Evolutionary conservation across 2,329 filamentous ascomycete species (phyloP), one percentile per base, ranked within the genome.

Genomic region (Penicillium paneum): DNA sequence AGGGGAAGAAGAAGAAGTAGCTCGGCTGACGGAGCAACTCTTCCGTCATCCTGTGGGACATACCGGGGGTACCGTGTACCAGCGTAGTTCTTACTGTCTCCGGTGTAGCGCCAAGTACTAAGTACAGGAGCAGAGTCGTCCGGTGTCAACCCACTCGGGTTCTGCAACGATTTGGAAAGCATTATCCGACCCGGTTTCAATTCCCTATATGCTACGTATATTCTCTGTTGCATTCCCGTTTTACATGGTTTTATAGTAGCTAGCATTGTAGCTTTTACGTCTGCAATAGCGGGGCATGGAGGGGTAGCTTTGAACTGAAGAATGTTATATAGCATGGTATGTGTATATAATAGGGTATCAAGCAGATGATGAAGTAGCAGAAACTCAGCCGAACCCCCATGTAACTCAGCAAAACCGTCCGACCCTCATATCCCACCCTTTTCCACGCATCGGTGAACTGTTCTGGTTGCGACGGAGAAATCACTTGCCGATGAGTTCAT

Each of bases 101-200:
- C 61, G 58, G 60, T 65, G 56, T 61, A 56, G 51, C 45, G 58
- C 60, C 55, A 61, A 60, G 57, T 64, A 59, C 47, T 53, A 43
- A 55, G 48, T 63, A 61, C 60, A 67, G 69, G 70, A 72, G 69
- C 64, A 71, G 66, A 70, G 68, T 71, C 64, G 64, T 71, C 70
- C 70, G 70, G 67, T 61, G 49, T 54, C 59, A 61, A 59, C 58
- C 58, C 60, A 65, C 61, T 63, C 60, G 61, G 63, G 39, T 58
- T 63, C 56, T 62, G 58, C 24, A 50, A 41, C 32, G 46, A 39
- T 39, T 47, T 40, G 32, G 39, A 49, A 57, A 49, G 44, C 49
- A 61, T 44, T 62, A 63, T 58, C 53, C 55, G 61, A 58, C 52
- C 49, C 50, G 49, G 52, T 31, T 47, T 41, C 42, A 49, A 42